Conservation (phyloP, 1,139 yeast genomes). For the Magnusiomyces tetraspermus region DNA sequence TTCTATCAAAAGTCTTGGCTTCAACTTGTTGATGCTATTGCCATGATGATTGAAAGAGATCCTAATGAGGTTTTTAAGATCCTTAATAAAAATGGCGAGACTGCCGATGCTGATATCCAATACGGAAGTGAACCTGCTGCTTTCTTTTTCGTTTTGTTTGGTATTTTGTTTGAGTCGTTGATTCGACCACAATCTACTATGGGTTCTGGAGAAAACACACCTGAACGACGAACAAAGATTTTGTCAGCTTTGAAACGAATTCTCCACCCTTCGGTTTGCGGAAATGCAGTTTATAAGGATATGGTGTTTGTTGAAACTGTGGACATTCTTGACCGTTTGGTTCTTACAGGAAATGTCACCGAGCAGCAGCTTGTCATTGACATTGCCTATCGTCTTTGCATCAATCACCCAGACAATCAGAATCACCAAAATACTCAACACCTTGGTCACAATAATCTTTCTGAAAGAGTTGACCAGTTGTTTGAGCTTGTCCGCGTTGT, state of each 20-base stretch:
- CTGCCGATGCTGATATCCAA: conserved; percentile 19
- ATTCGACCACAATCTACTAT: conserved; percentile 34
- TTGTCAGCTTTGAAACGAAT: conserved; percentile 49
- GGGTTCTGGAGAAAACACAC: conserved; percentile 14
- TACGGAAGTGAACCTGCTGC: conserved; percentile 53
- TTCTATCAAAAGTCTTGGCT: conserved; percentile 66
- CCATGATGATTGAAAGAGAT: conserved; percentile 52
- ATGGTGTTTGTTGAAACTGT: conserved; percentile 66
- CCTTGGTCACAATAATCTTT: conserved; percentile 34
- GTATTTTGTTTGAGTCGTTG: conserved; percentile 73
- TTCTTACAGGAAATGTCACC: conserved; percentile 48
- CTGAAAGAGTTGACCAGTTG: conserved; percentile 60
- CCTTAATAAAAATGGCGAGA: conserved; percentile 27
- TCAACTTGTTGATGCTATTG: conserved; percentile 67
- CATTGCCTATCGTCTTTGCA: conserved; percentile 44
- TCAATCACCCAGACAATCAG: conserved; percentile 28
- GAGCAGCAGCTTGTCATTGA: conserved; percentile 48
- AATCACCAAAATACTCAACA: conserved; percentile 18
- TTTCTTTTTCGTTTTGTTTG: conserved; percentile 71
- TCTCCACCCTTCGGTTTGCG: conserved; percentile 48
- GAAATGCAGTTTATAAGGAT: conserved; percentile 54
- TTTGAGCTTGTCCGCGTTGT: conserved; percentile 73
- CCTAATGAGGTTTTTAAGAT: conserved; percentile 37
- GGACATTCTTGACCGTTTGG: conserved; percentile 65
- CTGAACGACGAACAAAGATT: conserved; percentile 35